Conservation (phyloP, 2,329 filamentous ascomycete genomes). For the Phialophora tarda region DNA sequence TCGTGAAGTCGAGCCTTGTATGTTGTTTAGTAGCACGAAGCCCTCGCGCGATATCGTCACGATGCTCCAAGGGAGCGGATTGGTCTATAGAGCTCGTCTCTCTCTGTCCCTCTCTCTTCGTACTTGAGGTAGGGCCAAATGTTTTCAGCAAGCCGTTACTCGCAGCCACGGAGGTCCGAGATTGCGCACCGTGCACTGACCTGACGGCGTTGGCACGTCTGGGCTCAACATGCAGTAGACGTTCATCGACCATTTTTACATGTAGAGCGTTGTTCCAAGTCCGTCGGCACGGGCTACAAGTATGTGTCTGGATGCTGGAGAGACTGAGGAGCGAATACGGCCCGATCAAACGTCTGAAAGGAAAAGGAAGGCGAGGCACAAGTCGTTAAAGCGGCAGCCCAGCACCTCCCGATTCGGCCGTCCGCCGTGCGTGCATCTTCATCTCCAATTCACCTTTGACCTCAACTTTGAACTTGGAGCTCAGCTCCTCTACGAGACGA, state of each 20-base stretch:
- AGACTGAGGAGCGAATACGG: no score
- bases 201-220: background rate
- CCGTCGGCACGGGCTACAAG: no score
- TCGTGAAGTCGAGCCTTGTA: background rate
- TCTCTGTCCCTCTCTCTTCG: background rate
- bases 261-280: no score
- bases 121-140: background rate
- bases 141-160: background rate
- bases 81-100: background rate
- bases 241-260: no score
- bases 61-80: background rate
- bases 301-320: no score
- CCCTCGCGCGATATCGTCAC: background rate
- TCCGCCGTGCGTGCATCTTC: background rate
- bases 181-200: background rate
- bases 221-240: background rate
- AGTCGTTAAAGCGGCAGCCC: constrained; percentile 9
- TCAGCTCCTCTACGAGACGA: background rate
- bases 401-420: background rate
- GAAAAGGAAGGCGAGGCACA: background rate
- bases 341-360: no score
- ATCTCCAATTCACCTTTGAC: constrained; percentile 7
- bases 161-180: background rate
- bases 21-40: background rate
- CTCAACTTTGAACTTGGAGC: constrained; percentile 17